phyloP scores from a whole-genome alignment of 208 protist genomes.

The Blastocrithidia nonstop region DNA sequence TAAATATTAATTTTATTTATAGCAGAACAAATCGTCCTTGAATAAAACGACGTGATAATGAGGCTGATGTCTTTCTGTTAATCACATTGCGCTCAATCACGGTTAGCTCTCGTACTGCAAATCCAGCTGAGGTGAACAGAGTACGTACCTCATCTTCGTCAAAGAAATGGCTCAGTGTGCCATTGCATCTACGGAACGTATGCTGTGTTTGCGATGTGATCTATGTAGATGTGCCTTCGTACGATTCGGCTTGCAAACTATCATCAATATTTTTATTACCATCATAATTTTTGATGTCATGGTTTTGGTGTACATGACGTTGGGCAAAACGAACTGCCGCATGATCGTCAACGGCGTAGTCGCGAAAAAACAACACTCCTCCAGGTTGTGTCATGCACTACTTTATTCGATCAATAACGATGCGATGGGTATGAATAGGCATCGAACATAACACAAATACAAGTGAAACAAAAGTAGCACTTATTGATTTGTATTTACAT shows the following conservation, averaged over 20 bases:
- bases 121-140: conserved; percentile 38
- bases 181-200: conserved; percentile 13
- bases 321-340: conserved; percentile 55
- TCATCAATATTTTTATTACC: background rate
- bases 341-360: conserved; percentile 70
- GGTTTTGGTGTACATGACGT: conserved; percentile 1
- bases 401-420: conserved; percentile 39
- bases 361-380: conserved; percentile 77
- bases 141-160: conserved; percentile 29
- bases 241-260: no score
- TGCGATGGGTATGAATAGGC: conserved; percentile 25
- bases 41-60: conserved; percentile 46
- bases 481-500: conserved; percentile 1
- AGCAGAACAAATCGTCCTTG: conserved; percentile 49
- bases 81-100: conserved; percentile 56
- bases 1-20: conserved; percentile 1
- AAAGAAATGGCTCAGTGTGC: conserved; percentile 83
- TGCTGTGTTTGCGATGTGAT: no score
- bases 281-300: background rate
- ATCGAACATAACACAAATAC: conserved; percentile 92
- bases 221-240: no score
- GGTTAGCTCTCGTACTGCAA: conserved; percentile 28
- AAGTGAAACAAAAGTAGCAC: conserved; percentile 72
- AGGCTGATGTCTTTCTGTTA: conserved; percentile 46
- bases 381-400: conserved; percentile 38